Percentiles rank a stretch among this genome's conserved stretches.
These are phyloP conservation scores for Lithospermum erythrorhizon DNA, from an alignment of 257 asterid genomes.

Conservation along the genomic window DNA sequence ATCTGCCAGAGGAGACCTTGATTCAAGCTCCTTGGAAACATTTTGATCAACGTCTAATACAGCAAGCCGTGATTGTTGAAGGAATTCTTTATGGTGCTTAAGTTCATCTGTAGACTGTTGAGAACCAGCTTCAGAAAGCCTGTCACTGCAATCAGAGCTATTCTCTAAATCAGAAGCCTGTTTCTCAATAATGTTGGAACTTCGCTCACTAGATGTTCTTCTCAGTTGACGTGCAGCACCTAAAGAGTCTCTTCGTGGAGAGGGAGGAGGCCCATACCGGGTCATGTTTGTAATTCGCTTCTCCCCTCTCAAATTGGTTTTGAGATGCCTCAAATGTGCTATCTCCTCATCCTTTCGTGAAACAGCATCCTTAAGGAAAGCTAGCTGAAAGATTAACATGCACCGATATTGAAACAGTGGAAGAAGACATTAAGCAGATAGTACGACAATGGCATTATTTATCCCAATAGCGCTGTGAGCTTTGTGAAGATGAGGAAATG, in stretches of 20 bases:
- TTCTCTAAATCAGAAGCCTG: constrained; percentile 61
- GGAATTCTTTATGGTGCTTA: constrained; percentile 67
- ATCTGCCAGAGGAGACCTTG: constrained; percentile 23
- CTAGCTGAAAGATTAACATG: constrained; percentile 38
- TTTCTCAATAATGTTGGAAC: constrained; percentile 30
- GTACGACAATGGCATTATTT: too few relatives aligned
- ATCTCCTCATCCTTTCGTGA: constrained; percentile 78
- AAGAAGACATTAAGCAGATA: too few relatives aligned
- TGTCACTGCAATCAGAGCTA: constrained; percentile 74
- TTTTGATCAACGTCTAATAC: too few relatives aligned
- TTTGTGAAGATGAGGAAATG: too few relatives aligned
- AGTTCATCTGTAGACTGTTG: constrained; percentile 69
- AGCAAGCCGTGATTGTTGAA: constrained; percentile 20
- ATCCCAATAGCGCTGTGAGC: too few relatives aligned
- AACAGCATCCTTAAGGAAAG: constrained; percentile 58
- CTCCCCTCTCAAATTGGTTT: constrained; percentile 36
- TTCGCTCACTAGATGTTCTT: constrained; percentile 28
- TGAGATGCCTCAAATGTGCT: constrained; percentile 35
- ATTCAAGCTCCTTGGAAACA: constrained; percentile 21
- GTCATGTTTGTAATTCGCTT: constrained; percentile 31
- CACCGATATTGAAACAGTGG: not conserved
- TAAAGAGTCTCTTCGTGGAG: constrained; percentile 51
- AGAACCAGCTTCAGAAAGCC: constrained; percentile 78
- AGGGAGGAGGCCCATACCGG: constrained; percentile 35
- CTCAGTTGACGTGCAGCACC: constrained; percentile 33